Evolutionary conservation across 1,139 yeast species (phyloP).

Genomic region (Yamadazyma friedrichii): DNA sequence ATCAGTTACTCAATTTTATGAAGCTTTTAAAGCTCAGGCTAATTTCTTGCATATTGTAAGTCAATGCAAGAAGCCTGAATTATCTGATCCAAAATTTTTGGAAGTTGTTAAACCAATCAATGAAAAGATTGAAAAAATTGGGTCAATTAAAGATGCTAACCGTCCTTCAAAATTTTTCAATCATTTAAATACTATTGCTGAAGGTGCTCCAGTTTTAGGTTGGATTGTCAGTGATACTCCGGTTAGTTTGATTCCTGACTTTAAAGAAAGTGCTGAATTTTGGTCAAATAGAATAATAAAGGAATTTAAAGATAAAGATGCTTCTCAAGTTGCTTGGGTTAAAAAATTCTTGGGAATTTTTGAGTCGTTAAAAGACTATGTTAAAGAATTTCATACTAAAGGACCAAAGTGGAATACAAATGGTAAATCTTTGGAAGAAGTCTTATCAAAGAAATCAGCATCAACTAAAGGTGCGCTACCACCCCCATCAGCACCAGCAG

Average conservation of each 20-base stretch:
- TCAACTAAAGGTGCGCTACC: constrained; percentile 24
- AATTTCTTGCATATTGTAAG: constrained; percentile 59
- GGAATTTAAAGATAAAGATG: constrained; percentile 72
- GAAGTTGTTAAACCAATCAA: constrained; percentile 70
- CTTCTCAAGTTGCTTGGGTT: constrained; percentile 77
- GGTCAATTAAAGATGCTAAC: constrained; percentile 68
- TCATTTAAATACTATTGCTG: constrained; percentile 80
- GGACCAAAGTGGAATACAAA: constrained; percentile 77
- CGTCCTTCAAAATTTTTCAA: constrained; percentile 64
- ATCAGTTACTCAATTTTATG: constrained; percentile 53
- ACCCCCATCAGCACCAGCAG: constrained; percentile 22
- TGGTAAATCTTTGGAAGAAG: constrained; percentile 48
- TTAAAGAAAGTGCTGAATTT: constrained; percentile 88
- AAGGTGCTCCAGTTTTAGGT: constrained; percentile 86
- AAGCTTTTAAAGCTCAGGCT: constrained; percentile 62
- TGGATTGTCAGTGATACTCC: constrained; percentile 84
- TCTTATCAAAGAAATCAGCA: constrained; percentile 19
- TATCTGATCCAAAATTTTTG: constrained; percentile 51
- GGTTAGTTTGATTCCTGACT: constrained; percentile 71
- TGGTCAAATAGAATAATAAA: constrained; percentile 90
- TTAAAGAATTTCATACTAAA: constrained; percentile 72
- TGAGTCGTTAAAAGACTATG: constrained; percentile 68
- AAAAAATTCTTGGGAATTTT: constrained; percentile 59
- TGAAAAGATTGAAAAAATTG: constrained; percentile 55
- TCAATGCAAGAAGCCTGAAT: constrained; percentile 63